Evolutionary conservation across 495 filamentous ascomycete species (phyloP), one percentile per base, ranked within the genome.

Genomic region (Lasiosphaeris hirsuta): DNA sequence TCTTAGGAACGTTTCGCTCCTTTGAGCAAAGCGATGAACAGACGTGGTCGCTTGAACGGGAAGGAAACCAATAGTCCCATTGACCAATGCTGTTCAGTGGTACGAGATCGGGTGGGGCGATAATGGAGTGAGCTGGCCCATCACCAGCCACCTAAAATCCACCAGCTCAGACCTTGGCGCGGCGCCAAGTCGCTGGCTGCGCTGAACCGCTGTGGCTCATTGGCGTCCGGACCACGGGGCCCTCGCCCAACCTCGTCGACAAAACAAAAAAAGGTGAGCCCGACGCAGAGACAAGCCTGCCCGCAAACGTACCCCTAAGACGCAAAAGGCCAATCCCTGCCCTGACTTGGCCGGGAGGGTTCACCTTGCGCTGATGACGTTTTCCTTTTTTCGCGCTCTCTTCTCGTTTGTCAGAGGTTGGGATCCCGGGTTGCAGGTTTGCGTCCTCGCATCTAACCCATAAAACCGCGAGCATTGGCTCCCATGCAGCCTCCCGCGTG

Each of bases 321-420:
- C n/a, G 23, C 43, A 46, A 13, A 9, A 23, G 15, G 9, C 14
- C 10, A 46, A 23, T 17, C 43, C 43, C 5, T 13, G 23, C 23
- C 5, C 23, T 30, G 23, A 5, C 23, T 30, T 30, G 23, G 23
- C 23, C 23, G 23, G 23, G 23, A 5, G 23, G 23, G 23, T 30
- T 30, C 23, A 30, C 23, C 23, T 5, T 30, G 18, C 15, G 43
- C 30, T 15, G 43, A 17, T 46, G 43, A 8, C 43, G n/a, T 23
- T 46, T 38, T 51, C 35, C 13, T 0, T 15, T 33, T 35, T 1
- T 36, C 23, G 23, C 23, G 23, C 23, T 2, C 23, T 30, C 23
- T 33, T 40, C 18, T 14, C 38, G n/a, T 33, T 51, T 43, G 10
- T 54, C 37, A 44, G 58, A 50, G 58, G 58, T 60, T 60, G 58